Percentiles rank a stretch among this genome's conserved stretches.
Conservation (phyloP, 2,329 filamentous ascomycete genomes). For the Trichophyton verrucosum region DNA sequence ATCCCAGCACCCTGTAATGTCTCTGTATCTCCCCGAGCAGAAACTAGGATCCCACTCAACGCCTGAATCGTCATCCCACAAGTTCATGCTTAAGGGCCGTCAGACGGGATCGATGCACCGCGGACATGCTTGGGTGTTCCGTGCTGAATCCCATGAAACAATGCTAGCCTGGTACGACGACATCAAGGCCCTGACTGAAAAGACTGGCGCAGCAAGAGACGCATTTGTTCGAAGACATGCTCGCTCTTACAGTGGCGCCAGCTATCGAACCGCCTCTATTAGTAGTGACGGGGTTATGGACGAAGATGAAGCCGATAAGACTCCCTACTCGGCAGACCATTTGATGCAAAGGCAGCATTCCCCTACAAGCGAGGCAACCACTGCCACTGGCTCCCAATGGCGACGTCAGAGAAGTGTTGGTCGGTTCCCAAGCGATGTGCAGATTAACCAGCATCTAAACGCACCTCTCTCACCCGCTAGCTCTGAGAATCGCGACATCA, state of each 20-base stretch:
- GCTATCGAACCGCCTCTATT: constrained; percentile 45
- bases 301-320: constrained; percentile 56
- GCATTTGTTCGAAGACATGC: constrained; percentile 76
- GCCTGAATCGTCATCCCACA: constrained; percentile 74
- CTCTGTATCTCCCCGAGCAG: constrained; percentile 84
- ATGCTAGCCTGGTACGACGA: constrained; percentile 97
- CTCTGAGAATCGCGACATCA: constrained; percentile 1
- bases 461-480: constrained; percentile 68
- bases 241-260: constrained; percentile 59
- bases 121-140: constrained; percentile 56
- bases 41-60: constrained; percentile 87
- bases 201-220: constrained; percentile 73
- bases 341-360: constrained; percentile 26
- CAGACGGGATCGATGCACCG: constrained; percentile 90
- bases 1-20: constrained; percentile 84
- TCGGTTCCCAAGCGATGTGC: constrained; percentile 88
- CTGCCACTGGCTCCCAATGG: constrained; percentile 23
- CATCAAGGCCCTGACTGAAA: constrained; percentile 79
- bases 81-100: constrained; percentile 93
- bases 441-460: constrained; percentile 58
- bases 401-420: constrained; percentile 81
- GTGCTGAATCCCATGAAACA: constrained; percentile 65
- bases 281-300: constrained; percentile 69
- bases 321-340: constrained; percentile 51
- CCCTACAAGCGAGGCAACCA: constrained; percentile 24